Percentiles rank a stretch among this genome's conserved stretches.
phyloP scores from a whole-genome alignment of 1,284 basidiomycete species.

The Puccinia hordei region DNA sequence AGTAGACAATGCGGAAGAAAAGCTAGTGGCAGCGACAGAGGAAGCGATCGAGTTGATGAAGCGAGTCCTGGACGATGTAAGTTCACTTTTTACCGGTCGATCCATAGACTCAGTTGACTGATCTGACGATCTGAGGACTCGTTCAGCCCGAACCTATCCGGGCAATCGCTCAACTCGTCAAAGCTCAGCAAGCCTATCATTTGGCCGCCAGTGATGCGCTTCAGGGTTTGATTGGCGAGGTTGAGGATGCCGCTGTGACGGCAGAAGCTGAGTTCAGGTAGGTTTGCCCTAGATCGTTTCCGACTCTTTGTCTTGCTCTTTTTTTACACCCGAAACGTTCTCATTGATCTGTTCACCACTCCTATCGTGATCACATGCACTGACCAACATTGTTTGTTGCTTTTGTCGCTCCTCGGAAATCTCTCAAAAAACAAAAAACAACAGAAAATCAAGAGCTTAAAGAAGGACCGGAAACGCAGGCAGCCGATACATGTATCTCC shows the following conservation, averaged over 20 bases:
- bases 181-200: constrained; percentile 64
- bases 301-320: neutral
- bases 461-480: neutral
- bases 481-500: neutral
- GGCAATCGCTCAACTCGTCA: constrained; percentile 86
- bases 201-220: constrained; percentile 21
- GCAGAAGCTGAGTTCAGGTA: constrained; percentile 43
- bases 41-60: constrained; percentile 60
- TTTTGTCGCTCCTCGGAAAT: neutral
- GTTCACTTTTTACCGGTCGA: neutral
- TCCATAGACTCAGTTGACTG: neutral
- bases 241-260: constrained; percentile 29
- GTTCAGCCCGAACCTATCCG: constrained; percentile 89
- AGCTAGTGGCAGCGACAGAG: constrained; percentile 59
- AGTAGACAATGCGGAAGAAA: constrained; percentile 60
- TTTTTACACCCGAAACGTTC: neutral
- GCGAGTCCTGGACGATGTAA: constrained; percentile 58
- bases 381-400: neutral
- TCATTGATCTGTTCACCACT: neutral
- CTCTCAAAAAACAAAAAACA: neutral
- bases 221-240: constrained; percentile 27
- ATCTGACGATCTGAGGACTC: neutral
- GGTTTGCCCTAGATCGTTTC: neutral
- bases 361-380: neutral
- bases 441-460: neutral